Percentiles rank a stretch among this genome's conserved stretches.
These are phyloP conservation scores for Botrytis tulipae DNA, from an alignment of 2,329 filamentous ascomycete genomes.

Conservation along the genomic window DNA sequence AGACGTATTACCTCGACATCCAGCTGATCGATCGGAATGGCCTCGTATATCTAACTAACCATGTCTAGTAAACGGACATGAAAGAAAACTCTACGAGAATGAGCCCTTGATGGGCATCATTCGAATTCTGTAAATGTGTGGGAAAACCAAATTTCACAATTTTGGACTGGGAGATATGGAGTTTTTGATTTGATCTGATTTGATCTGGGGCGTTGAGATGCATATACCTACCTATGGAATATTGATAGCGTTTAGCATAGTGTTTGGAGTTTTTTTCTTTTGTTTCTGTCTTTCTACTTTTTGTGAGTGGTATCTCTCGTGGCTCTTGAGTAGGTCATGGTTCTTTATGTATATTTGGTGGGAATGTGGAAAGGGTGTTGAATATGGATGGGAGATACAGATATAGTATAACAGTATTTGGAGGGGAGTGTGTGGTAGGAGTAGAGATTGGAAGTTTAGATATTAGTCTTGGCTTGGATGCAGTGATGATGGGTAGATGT, in stretches of 20 bases:
- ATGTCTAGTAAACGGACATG: not conserved
- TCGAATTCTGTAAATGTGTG: not conserved
- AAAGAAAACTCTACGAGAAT: not conserved
- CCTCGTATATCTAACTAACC: not conserved
- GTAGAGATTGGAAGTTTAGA: not conserved
- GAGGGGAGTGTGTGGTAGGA: not conserved
- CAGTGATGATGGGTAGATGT: not conserved
- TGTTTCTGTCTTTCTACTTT: not conserved
- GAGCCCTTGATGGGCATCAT: constrained; percentile 17
- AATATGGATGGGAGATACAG: not conserved
- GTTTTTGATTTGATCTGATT: not conserved
- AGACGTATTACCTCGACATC: constrained; percentile 48
- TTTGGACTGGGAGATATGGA: not conserved
- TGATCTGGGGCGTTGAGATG: constrained; percentile 5
- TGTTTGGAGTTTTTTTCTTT: constrained; percentile 1
- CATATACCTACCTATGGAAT: constrained; percentile 7
- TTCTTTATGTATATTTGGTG: not conserved
- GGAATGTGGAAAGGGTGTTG: not conserved
- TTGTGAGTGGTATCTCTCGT: not conserved
- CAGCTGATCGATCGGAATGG: constrained; percentile 43
- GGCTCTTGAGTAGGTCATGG: not conserved
- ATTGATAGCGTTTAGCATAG: constrained; percentile 17
- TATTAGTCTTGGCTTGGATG: not conserved
- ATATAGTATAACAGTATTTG: not conserved
- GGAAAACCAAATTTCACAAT: not conserved